Evolutionary conservation across 345 rosid species (phyloP), one percentile per base, ranked within the genome.

Genomic region (Gossypium thurberi): DNA sequence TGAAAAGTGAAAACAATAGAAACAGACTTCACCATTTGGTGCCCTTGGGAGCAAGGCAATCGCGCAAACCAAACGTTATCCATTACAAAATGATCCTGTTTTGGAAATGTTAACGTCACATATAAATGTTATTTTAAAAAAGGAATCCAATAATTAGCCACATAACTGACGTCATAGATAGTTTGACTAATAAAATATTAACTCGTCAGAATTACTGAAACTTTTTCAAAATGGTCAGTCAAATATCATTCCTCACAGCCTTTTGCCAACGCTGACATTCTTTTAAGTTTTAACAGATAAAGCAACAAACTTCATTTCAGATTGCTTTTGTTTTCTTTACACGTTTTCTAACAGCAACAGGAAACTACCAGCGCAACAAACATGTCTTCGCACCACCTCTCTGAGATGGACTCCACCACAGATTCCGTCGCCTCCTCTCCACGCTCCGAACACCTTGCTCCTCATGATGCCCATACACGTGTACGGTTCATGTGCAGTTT

Each of bases 401-500:
- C 92, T 40, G 98, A 94, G 70, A 72, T 90, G 8, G 97, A 94
- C 66, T 82, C 86, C 71, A 75, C 85, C 71, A 79, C 77, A 2
- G 92, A 90, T 74, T 90, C 94, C 2, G 78, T 88, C 20, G 78
- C 90, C 5, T 92, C 97, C 60, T 84, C 98, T 17, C 97, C 95
- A 23, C 90, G 94, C 20, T 88, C 91, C 52, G 98, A 94, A 46
- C 83, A 80, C 77, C 85, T 74, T 56, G 78, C 79, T 18, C 69
- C 78, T 15, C 70, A 80, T 0, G 87, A 85, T 43, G 51, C 72
- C 53, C 79, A 65, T 40, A 18, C 76, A 0, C 90, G 91, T 28
- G 88, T 90, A 52, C 88, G 95, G 53, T 87, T 94, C 84, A 92
- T 94, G 98, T 94, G 97, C 78, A 92, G 97, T 75, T 94, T 90